A percentile compares a stretch with the other conserved stretches of the same genome.
Evolutionary conservation across 441 rosid species (phyloP).

Genomic region (Syzygium syzygioides): DNA sequence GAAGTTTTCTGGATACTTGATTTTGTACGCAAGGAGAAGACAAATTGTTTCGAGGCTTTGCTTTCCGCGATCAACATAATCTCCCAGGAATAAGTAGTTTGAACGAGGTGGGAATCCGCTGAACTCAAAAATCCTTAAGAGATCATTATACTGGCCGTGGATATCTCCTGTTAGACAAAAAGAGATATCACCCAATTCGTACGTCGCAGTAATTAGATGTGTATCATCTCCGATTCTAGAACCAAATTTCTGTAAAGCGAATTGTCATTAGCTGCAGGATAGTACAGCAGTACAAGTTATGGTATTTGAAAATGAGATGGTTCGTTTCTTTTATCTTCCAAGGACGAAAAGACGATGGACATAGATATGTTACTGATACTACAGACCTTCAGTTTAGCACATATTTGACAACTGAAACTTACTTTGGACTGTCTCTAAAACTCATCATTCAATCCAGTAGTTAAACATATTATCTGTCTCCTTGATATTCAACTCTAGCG

Average conservation of each 20-base stretch:
- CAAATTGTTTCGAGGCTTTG: slow-evolving; percentile 62
- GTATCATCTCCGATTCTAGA: neutral
- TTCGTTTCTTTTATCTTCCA: neutral
- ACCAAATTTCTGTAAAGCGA: neutral
- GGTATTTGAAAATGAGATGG: neutral
- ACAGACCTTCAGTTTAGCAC: neutral
- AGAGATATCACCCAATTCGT: neutral
- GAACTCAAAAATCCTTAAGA: slow-evolving; percentile 48
- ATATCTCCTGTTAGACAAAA: slow-evolving; percentile 39
- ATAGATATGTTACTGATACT: neutral
- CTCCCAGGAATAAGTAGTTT: slow-evolving; percentile 60
- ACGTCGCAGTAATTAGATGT: neutral
- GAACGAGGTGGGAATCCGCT: slow-evolving; percentile 58
- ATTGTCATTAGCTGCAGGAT: neutral
- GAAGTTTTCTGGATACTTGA: slow-evolving; percentile 47
- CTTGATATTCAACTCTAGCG: neutral
- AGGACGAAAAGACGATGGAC: neutral
- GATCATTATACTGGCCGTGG: slow-evolving; percentile 63
- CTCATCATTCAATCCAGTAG: neutral
- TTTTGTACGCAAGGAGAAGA: slow-evolving; percentile 57
- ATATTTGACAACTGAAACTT: neutral
- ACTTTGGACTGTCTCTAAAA: neutral
- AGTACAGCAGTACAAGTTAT: neutral
- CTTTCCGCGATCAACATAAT: slow-evolving; percentile 60
- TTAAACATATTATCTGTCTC: neutral